Conservation (phyloP, 2,329 filamentous ascomycete genomes). For the Verticillium zaregamsianum region DNA sequence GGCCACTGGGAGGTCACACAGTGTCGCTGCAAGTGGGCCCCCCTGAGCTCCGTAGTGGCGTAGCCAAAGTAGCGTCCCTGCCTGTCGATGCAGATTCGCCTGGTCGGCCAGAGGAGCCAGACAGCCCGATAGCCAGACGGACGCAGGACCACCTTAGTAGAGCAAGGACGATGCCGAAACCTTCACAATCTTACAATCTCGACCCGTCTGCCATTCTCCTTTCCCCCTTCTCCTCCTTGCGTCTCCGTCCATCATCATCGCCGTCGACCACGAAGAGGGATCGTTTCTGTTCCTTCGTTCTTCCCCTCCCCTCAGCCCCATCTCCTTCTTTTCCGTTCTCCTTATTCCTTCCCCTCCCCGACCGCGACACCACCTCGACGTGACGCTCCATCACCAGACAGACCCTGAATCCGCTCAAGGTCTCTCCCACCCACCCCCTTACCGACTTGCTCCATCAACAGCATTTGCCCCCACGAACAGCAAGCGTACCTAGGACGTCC, state of each 20-base stretch:
- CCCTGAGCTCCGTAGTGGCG: background rate
- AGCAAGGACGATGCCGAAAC: constrained; percentile 2
- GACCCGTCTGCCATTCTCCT: constrained; percentile 11
- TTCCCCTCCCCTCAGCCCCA: background rate
- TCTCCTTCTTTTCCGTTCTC: background rate
- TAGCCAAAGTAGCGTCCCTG: background rate
- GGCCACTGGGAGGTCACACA: background rate
- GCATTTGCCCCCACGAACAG: background rate
- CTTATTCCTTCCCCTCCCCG: background rate
- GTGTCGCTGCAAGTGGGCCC: constrained; percentile 1
- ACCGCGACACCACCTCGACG: background rate
- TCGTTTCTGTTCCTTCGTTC: background rate
- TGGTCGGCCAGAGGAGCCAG: background rate
- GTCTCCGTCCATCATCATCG: constrained; percentile 20
- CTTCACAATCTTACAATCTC: constrained; percentile 12
- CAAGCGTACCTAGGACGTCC: background rate
- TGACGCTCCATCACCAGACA: background rate
- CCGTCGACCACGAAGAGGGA: constrained; percentile 9
- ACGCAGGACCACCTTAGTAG: background rate
- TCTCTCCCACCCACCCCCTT: background rate
- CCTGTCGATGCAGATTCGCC: constrained; percentile 4
- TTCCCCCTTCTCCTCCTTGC: constrained; percentile 10
- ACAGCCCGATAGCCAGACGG: background rate
- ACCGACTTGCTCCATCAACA: background rate
- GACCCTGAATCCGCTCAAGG: background rate